Base-by-base conservation (phyloP, 2,329 filamentous ascomycete genomes). In the Phialophora expanda region DNA sequence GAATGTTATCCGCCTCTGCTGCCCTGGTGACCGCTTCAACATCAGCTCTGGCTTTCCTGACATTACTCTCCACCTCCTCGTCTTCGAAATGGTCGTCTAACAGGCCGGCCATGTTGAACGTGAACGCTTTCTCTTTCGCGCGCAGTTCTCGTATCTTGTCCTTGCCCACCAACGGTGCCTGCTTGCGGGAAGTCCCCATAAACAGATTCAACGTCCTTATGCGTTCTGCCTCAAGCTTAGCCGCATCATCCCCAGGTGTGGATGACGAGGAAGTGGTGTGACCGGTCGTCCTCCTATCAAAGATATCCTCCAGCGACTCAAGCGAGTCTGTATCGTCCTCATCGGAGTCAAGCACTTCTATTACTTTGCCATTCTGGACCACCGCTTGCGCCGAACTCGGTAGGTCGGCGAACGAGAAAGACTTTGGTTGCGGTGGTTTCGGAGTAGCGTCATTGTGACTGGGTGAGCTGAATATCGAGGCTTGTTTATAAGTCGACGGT, bases 281-380 rank as follows among this genome's bases (percentile, higher is more conserved):
- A 8, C 62, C 61, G 50, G 69, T 66, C 32, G 69, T 66, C 14
- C 70, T 64, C 24, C 76, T 74, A 51, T 84, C 81, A 4, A 84
- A 82, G 14, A 89, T 80, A 30, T 84, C 82, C 65, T 84, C 83
- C 22, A 87, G 73, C 1, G 82, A 84, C 59, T 78, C 81, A 65
- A 85, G 80, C 0, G 89, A 89, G 56, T 85, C 83, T 30, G 83
- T 84, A 20, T 85, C 85, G n/a, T 90, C 89, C 9, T 90, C 89
- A 73, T 93, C 91, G 0, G 91, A 93, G 61, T 86, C 88, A 54
- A 83, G 83, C 48, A 93, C 80, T 28, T 65, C 72, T 2, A 83
- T 75, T 62, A 82, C 76, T 61, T 82, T 75, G 2, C 85, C 85
- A 71, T 84, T 79, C 65, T 80, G 90, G 62, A 89, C 79, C 12